Base-by-base conservation (phyloP, 2,329 filamentous ascomycete species). In the Neoscytalidium dimidiatum region DNA sequence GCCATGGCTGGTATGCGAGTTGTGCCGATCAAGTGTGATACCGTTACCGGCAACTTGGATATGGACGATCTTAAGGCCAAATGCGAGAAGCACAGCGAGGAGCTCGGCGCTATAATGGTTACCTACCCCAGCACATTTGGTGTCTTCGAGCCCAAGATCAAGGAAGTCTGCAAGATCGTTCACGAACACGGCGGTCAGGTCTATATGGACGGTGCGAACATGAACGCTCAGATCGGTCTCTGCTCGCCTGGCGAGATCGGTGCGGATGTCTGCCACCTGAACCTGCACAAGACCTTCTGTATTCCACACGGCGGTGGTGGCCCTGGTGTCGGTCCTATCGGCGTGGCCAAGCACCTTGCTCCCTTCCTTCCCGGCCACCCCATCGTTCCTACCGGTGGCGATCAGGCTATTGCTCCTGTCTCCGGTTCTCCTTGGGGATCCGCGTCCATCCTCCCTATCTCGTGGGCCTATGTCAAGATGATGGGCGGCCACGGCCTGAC, bases 141-240 rank as follows among this genome's bases (percentile, higher is more conserved):
- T 75, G 92, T 98, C 31, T 98, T 96, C 74, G 94, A 98, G 82
- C 94, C 94, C 2, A 86, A 89, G 69, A 87, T 97, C 76, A 95
- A 93, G 82, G 87, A 91, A 74, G 93, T 90, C 17, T 97, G 93
- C 78, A 83, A 92, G 64, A 82, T 96, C 31, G 92, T 98, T 19
- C 94, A 98, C 80, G 79, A 90, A 68, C 83, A 96, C 74, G 94
- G 94, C 61, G 94, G 94, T 9, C 92, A 96, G 75, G 94, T 98
- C 17, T 98, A 97, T 83, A 97, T 98, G 94, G 94, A 98, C 75
- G 94, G 94, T 53, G 94, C 94, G 69, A 98, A 98, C 82, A 95
- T 97, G 92, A 98, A 97, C 75, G 94, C 94, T 19, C 94, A 98
- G 79, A 97, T 98, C 68, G 94, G 94, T 13, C 86, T 98, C 11